These are phyloP conservation scores for Gonium pectorale DNA, from an alignment of 139 green algal genomes.

Conservation along the genomic window DNA sequence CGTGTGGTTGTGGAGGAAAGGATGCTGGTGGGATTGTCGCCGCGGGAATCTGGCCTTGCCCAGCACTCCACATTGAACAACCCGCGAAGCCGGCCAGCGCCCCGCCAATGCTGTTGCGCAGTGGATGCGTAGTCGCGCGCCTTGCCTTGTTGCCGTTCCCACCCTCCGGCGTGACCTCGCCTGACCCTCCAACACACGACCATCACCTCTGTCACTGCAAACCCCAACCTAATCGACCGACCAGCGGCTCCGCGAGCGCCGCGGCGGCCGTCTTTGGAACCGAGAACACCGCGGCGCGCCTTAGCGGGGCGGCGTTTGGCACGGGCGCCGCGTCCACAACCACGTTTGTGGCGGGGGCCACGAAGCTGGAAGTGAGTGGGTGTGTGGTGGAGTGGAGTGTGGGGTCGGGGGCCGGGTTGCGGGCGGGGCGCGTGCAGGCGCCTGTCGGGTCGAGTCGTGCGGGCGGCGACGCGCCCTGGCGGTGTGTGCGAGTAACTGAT, in stretches of 20 bases:
- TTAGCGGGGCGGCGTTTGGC: conserved; percentile 5
- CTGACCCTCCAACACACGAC: background rate
- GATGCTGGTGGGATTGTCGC: background rate
- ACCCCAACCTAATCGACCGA: background rate
- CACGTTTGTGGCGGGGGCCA: background rate
- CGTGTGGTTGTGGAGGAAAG: no score
- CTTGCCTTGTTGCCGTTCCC: no score
- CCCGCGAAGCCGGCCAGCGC: background rate
- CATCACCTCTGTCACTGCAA: background rate
- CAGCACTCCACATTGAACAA: background rate
- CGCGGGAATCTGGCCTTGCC: background rate
- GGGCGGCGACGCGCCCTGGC: no score
- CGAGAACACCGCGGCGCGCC: background rate
- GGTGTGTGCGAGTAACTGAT: background rate
- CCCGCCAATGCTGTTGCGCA: background rate
- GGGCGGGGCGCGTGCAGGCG: background rate
- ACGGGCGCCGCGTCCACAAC: conserved; percentile 2
- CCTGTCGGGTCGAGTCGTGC: no score
- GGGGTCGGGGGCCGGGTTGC: background rate
- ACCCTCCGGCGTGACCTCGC: background rate
- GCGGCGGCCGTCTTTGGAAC: background rate
- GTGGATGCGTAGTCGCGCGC: background rate
- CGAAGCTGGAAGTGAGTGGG: conserved; percentile 6
- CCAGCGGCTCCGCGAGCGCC: background rate
- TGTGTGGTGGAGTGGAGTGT: background rate